Evolutionary conservation across 2,329 filamentous ascomycete genomes (phyloP).

Genomic region (Phaeosphaeriaceae sp.): DNA sequence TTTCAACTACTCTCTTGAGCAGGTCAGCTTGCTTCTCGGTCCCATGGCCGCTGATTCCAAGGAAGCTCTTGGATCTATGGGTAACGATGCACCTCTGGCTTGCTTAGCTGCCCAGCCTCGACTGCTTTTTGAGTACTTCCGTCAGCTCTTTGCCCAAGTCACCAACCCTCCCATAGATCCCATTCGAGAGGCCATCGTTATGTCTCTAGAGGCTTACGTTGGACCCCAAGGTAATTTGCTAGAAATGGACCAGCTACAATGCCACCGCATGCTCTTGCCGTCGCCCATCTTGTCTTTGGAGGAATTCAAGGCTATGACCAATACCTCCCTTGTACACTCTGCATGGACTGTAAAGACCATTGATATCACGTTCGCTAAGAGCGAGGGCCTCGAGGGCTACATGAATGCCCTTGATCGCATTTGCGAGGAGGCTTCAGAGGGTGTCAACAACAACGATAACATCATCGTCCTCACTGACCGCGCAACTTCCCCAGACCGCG

Average conservation of each 20-base stretch:
- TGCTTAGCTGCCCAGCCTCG: slow-evolving; percentile 90
- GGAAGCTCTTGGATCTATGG: slow-evolving; percentile 96
- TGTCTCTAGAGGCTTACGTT: slow-evolving; percentile 96
- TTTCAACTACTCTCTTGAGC: slow-evolving; percentile 94
- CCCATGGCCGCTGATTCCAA: slow-evolving; percentile 98
- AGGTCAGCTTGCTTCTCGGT: slow-evolving; percentile 87
- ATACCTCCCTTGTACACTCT: slow-evolving; percentile 73
- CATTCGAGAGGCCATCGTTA: slow-evolving; percentile 95
- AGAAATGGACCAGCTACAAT: slow-evolving; percentile 91
- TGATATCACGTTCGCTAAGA: slow-evolving; percentile 92
- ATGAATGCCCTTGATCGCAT: slow-evolving; percentile 86
- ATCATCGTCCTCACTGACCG: slow-evolving; percentile 90
- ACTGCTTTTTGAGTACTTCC: slow-evolving; percentile 94
- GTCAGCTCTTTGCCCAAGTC: slow-evolving; percentile 95
- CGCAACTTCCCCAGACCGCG: slow-evolving; percentile 79
- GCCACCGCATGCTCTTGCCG: slow-evolving; percentile 81
- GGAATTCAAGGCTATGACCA: slow-evolving; percentile 87
- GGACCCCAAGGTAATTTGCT: slow-evolving; percentile 94
- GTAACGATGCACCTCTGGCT: slow-evolving; percentile 91
- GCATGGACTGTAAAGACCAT: slow-evolving; percentile 89
- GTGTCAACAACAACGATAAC: slow-evolving; percentile 82
- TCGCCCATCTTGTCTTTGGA: slow-evolving; percentile 89
- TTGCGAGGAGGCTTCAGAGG: slow-evolving; percentile 81
- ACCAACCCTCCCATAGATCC: slow-evolving; percentile 98
- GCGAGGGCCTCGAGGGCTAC: slow-evolving; percentile 81